Evolutionary conservation across 495 filamentous ascomycete species (phyloP), one percentile per base, ranked within the genome.

Genomic region (Pyronema omphalodes): DNA sequence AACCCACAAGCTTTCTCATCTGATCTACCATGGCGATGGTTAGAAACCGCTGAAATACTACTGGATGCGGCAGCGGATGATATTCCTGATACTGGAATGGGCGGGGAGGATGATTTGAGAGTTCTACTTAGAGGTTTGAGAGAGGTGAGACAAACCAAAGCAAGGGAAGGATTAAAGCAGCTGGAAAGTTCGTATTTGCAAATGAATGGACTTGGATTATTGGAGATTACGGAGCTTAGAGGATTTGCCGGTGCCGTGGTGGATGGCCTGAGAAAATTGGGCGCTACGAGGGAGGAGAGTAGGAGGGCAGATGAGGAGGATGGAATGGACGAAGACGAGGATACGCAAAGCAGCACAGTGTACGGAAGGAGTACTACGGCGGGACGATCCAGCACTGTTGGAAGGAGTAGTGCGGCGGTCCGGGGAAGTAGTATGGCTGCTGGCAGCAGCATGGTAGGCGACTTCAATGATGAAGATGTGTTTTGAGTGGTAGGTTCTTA

Each of bases 11-110:
- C 76, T 11, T 94, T 95, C 74, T 85, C 84, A 3, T 78, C 81
- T 11, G 76, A 80, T 14, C 73, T 98, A 9, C 91, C 91, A 0
- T 96, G 88, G 61, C 88, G 94, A 68, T 98, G 88, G 87, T 74
- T 93, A 0, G 88, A 94, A 67, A 71, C 94, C 0, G 80, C 82
- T 0, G 86, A 91, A 65, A 76, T 89, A 65, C 71, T 98, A 37
- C 75, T 96, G 3, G 82, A 86, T 33, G 81, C 79, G 18, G 88
- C 88, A 19, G 75, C 76, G 7, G 89, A 98, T 67, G 89, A 96
- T 64, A 74, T 96, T 41, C 74, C 81, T 0, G 80, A 82, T 1
- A 73, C 83, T 7, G 83, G 86, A 57, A 74, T 77, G 58, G 81
- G 58, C 1, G 58, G 53, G 3, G 35, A 54, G 12, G 47, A 43